These are phyloP conservation scores for Capsella bursapastoris DNA, from an alignment of 345 rosid genomes.

Conservation along the genomic window DNA sequence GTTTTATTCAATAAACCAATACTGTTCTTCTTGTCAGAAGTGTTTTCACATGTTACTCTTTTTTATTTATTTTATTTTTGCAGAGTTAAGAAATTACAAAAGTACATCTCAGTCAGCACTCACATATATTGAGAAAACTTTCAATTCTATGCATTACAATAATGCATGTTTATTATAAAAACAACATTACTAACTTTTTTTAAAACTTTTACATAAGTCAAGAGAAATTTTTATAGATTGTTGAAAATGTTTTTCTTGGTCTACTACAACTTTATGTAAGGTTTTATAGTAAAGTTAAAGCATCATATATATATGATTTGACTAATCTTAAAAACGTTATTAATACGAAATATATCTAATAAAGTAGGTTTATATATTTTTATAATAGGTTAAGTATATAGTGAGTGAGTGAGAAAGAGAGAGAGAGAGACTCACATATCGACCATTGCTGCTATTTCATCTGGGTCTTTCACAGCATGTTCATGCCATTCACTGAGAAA, in stretches of 20 bases:
- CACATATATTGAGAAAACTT: not conserved
- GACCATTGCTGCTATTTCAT: slow-evolving; percentile 68
- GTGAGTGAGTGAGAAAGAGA: not conserved
- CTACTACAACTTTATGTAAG: not conserved
- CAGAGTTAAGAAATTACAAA: not conserved
- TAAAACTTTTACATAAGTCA: not conserved
- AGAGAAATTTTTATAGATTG: not conserved
- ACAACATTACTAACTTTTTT: not conserved
- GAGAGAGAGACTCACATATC: slow-evolving; percentile 57
- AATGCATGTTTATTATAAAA: too few relatives aligned
- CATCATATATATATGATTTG: slow-evolving; percentile 14
- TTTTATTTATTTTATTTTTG: slow-evolving; percentile 11
- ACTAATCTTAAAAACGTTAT: slow-evolving; percentile 26
- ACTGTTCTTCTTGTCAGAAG: slow-evolving; percentile 37
- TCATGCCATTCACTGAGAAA: slow-evolving; percentile 50
- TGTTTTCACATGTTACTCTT: slow-evolving; percentile 20
- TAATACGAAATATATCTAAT: slow-evolving; percentile 26
- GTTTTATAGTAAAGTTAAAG: slow-evolving; percentile 9
- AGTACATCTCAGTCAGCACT: not conserved
- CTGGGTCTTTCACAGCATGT: slow-evolving; percentile 71
- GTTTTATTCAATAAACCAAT: slow-evolving; percentile 32
- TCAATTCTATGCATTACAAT: not conserved
- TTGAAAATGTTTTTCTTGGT: not conserved
- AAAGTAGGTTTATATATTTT: not conserved
- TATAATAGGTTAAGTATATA: not conserved